Percentiles rank a stretch among this genome's conserved stretches.
phyloP scores from a whole-genome alignment of 305 asterid genomes.

The Solanum hybrid region DNA sequence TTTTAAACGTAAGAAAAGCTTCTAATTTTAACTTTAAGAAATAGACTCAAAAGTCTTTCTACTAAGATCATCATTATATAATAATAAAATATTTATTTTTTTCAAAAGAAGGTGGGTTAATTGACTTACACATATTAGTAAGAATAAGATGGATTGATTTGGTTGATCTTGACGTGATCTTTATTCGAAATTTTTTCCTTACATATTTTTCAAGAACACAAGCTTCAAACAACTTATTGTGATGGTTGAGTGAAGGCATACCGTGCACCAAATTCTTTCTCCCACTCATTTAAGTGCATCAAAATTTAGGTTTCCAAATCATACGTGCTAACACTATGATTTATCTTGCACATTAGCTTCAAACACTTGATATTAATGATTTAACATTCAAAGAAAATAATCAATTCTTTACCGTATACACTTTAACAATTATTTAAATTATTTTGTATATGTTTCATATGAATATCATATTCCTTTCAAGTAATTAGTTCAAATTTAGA shows the following conservation, averaged over 20 bases:
- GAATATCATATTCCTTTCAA: background rate
- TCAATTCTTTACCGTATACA: background rate
- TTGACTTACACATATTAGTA: background rate
- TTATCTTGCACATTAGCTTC: background rate
- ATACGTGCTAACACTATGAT: background rate
- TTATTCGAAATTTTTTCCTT: background rate
- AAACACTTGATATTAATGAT: background rate
- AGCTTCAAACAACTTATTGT: background rate
- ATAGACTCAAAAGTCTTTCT: background rate
- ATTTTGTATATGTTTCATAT: background rate
- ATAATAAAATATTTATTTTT: too few relatives aligned
- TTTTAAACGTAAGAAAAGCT: background rate
- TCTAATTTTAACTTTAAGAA: background rate
- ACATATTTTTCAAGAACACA: background rate
- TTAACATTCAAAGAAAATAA: background rate
- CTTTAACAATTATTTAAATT: background rate
- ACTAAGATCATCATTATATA: background rate
- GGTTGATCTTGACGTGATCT: background rate
- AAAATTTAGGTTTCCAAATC: background rate
- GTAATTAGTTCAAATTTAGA: background rate
- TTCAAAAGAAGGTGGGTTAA: background rate
- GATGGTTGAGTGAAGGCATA: background rate
- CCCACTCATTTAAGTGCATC: background rate
- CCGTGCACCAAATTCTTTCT: background rate
- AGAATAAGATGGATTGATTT: background rate